Conservation (phyloP, 129 eudicot species). For the Solidago caesia region DNA sequence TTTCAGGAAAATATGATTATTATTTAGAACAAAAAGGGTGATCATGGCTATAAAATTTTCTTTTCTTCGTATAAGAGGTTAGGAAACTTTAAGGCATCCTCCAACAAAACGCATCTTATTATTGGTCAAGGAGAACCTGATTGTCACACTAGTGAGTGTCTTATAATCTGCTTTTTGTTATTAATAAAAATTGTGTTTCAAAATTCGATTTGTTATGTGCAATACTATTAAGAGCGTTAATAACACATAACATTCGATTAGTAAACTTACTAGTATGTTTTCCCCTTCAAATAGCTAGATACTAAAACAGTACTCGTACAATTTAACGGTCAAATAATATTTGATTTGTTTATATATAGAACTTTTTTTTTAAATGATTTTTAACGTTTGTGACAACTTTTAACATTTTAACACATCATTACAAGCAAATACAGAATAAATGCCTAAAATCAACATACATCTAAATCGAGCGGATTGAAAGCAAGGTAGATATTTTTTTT, state of each 20-base stretch:
- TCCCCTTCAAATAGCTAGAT: neutral
- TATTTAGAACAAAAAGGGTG: slow-evolving; percentile 21
- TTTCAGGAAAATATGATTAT: neutral
- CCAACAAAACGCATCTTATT: slow-evolving; percentile 32
- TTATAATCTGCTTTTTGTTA: slow-evolving; percentile 25
- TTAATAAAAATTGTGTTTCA: slow-evolving; percentile 11
- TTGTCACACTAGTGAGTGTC: slow-evolving; percentile 22
- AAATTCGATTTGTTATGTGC: neutral
- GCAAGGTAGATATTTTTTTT: neutral
- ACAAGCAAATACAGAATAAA: neutral
- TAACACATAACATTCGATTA: neutral
- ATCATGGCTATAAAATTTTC: slow-evolving; percentile 20
- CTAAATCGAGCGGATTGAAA: neutral
- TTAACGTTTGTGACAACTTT: neutral
- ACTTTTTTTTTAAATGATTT: neutral
- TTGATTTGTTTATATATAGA: neutral
- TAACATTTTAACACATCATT: neutral
- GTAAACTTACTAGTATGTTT: neutral
- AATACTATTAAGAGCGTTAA: neutral
- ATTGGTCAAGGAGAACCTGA: slow-evolving; percentile 38
- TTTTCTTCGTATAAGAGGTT: slow-evolving; percentile 20
- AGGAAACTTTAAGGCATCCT: slow-evolving; percentile 38
- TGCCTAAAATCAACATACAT: neutral
- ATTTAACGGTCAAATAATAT: too few species aligned
- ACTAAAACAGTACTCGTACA: too few species aligned